These are phyloP conservation scores for Populus hybrid DNA, from an alignment of 441 rosid species.

Conservation along the genomic window DNA sequence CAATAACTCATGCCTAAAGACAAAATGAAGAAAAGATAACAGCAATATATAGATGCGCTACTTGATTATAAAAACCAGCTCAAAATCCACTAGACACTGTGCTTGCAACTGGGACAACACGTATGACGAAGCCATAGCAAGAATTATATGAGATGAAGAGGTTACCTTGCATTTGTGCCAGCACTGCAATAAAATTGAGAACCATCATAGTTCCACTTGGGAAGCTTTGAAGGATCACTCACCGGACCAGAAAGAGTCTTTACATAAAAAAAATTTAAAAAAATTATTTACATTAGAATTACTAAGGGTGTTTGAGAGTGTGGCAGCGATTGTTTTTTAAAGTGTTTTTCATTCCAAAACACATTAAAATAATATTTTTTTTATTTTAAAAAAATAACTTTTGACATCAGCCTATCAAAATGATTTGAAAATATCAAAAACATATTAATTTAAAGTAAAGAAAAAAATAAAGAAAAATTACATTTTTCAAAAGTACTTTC, in stretches of 20 bases:
- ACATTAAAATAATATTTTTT: too few species aligned
- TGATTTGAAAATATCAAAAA: too few species aligned
- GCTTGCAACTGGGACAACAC: not conserved
- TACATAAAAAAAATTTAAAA: not conserved
- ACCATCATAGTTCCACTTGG: constrained; percentile 67
- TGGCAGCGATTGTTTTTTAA: too few species aligned
- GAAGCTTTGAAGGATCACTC: constrained; percentile 52
- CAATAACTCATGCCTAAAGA: not conserved
- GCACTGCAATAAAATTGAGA: not conserved
- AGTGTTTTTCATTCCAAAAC: too few species aligned
- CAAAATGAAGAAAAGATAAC: not conserved
- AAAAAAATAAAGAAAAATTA: too few species aligned
- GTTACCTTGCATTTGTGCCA: not conserved
- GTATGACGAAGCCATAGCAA: not conserved
- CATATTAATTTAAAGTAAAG: too few species aligned
- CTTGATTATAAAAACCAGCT: not conserved
- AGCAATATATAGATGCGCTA: not conserved
- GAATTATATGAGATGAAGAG: not conserved
- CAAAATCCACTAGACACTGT: not conserved
- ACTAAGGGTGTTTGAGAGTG: not conserved
- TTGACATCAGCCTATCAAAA: too few species aligned
- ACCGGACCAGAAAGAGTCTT: constrained; percentile 62
- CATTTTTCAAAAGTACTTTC: too few species aligned
- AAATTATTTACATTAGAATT: too few species aligned
- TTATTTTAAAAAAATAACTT: too few species aligned